Evolutionary conservation across 306 rosid species (phyloP).

Genomic region (Dalbergia cultrata): DNA sequence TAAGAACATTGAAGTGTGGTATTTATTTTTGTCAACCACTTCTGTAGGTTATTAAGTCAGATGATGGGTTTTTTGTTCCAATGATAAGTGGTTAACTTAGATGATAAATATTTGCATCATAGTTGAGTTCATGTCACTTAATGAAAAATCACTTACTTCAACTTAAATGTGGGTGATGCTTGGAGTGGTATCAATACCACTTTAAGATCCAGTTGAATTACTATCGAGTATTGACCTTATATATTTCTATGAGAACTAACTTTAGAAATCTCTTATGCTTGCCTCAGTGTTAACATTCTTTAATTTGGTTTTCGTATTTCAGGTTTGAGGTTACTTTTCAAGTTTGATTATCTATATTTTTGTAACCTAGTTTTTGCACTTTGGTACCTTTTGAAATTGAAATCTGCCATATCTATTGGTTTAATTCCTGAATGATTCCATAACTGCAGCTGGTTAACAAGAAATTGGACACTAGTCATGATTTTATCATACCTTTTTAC

Average conservation of each 20-base stretch:
- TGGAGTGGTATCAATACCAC: slow-evolving; percentile 18
- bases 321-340: slow-evolving; percentile 23
- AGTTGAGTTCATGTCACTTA: neutral
- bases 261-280: neutral
- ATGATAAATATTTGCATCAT: slow-evolving; percentile 2
- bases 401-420: neutral
- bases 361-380: slow-evolving; percentile 15
- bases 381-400: slow-evolving; percentile 10
- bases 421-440: slow-evolving; percentile 35
- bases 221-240: neutral
- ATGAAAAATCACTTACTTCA: slow-evolving; percentile 4
- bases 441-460: neutral
- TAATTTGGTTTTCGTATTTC: neutral
- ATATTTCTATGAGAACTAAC: slow-evolving; percentile 28
- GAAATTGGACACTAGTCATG: neutral
- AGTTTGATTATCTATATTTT: neutral
- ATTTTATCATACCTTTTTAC: neutral
- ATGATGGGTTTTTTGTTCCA: slow-evolving; percentile 18
- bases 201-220: neutral
- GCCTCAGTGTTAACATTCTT: neutral
- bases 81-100: slow-evolving; percentile 16
- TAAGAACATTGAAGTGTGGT: slow-evolving; percentile 6
- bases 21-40: neutral
- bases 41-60: slow-evolving; percentile 23
- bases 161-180: slow-evolving; percentile 16